Evolutionary conservation across 2,329 filamentous ascomycete genomes (phyloP), one percentile per base, ranked within the genome.

Genomic region (Penicillium hordei): DNA sequence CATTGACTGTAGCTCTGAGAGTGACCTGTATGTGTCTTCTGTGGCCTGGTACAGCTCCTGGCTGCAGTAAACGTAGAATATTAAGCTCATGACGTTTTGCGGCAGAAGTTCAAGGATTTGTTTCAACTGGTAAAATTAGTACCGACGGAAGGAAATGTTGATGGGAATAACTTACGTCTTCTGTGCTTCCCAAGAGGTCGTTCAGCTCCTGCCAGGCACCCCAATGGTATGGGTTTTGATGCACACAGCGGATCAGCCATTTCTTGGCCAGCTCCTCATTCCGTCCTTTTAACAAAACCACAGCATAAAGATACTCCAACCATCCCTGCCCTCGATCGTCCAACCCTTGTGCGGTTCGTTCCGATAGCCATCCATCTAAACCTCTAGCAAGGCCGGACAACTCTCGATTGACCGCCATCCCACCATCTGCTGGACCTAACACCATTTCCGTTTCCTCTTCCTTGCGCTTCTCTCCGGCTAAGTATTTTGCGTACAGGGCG

Each of bases 371-470:
- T 23, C 85, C 83, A 64, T 94, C 87, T 33, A 99, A 79, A 33
- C 89, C 88, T 7, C 88, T 85, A 21, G 89, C 87, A 38, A 97
- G 85, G 0, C 84, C 82, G 2, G 89, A 81, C 31, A 99, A 78
- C 72, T 97, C 91, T 72, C 92, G 91, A 73, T 99, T 99, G 58
- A 86, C 77, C 1, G 91, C 90, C 33, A 88, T 87, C 1, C 93
- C 92, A 15, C 91, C 87, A 75, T 99, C 94, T 58, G 93, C 88
- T 1, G 94, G 93, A 0, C 94, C 94, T 76, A 97, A 86, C 50
- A 99, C 90, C 89, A 97, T 97, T 77, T 99, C 94, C 23, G 90
- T 91, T 57, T 97, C 93, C 75, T 99, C 94, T 68, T 96, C 91
- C 75, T 93, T 96, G 63, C 91, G 87, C 80, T 97, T 97, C 80